Conservation (phyloP, 257 asterid genomes). For the Solanum bulbocastanum region DNA sequence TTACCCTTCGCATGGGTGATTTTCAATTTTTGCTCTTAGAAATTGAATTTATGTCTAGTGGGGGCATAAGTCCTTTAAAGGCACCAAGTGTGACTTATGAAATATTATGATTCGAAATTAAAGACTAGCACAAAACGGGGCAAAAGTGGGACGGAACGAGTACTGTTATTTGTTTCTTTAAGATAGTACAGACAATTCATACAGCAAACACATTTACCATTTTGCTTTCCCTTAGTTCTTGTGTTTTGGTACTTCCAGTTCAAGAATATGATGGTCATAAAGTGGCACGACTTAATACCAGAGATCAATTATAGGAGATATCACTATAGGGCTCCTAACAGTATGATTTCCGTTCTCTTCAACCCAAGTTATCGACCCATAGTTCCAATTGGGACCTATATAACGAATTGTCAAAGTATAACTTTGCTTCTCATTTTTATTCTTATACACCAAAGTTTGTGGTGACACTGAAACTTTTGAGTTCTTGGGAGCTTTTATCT, state of each 20-base stretch:
- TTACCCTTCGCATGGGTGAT: not conserved
- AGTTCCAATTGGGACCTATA: not conserved
- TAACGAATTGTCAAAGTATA: slow-evolving; percentile 3
- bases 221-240: not conserved
- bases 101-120: not conserved
- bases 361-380: slow-evolving; percentile 37
- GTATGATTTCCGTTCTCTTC: slow-evolving; percentile 18
- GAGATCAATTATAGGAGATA: not conserved
- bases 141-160: not conserved
- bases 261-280: not conserved
- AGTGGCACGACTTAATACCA: not conserved
- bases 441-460: not conserved
- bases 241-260: not conserved
- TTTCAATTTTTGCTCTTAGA: too few species aligned
- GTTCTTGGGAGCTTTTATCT: not conserved
- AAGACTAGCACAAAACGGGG: not conserved
- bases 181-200: not conserved
- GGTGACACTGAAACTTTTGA: slow-evolving; percentile 5
- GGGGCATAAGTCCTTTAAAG: not conserved
- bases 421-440: slow-evolving; percentile 9
- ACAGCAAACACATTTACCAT: not conserved
- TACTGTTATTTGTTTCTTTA: not conserved
- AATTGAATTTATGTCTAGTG: too few species aligned
- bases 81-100: not conserved
- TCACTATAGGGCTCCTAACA: not conserved